phyloP scores from a whole-genome alignment of 257 asterid genomes.

The Rubia yunnanensis region DNA sequence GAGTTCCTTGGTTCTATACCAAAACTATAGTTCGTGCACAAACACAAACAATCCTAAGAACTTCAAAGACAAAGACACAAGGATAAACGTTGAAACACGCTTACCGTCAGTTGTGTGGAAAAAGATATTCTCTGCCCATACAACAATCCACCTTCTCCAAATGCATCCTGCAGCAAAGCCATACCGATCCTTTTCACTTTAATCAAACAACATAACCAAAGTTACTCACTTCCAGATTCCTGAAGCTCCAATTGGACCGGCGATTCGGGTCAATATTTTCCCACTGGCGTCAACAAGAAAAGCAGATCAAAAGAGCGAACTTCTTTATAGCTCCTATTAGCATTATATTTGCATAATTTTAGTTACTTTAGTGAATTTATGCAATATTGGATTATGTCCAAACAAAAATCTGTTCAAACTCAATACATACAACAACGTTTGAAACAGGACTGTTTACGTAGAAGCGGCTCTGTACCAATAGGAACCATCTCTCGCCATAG shows the following conservation, averaged over 20 bases:
- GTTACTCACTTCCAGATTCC: conserved; percentile 65
- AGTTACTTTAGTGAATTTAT: too few relatives aligned
- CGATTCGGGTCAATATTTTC: conserved; percentile 85
- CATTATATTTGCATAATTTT: too few relatives aligned
- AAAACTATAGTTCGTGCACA: too few relatives aligned
- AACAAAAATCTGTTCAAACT: neutral
- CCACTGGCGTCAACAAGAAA: conserved; percentile 52
- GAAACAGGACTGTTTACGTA: conserved; percentile 16
- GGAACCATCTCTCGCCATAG: conserved; percentile 66
- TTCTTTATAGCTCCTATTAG: neutral
- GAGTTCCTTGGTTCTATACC: too few relatives aligned
- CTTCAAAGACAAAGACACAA: neutral
- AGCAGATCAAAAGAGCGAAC: conserved; percentile 1
- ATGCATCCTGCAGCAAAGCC: conserved; percentile 50
- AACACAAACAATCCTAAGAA: neutral
- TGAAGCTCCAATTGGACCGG: conserved; percentile 74
- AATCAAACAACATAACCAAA: neutral
- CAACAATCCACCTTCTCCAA: conserved; percentile 85
- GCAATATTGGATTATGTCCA: too few relatives aligned
- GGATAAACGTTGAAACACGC: conserved; percentile 28
- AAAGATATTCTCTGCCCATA: conserved; percentile 56
- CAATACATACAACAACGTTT: too few relatives aligned
- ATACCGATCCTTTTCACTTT: neutral
- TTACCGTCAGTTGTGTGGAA: conserved; percentile 90
- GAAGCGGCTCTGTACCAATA: conserved; percentile 80